Conservation (phyloP, 2,329 filamentous ascomycete genomes). For the Fusarium proliferatum region DNA sequence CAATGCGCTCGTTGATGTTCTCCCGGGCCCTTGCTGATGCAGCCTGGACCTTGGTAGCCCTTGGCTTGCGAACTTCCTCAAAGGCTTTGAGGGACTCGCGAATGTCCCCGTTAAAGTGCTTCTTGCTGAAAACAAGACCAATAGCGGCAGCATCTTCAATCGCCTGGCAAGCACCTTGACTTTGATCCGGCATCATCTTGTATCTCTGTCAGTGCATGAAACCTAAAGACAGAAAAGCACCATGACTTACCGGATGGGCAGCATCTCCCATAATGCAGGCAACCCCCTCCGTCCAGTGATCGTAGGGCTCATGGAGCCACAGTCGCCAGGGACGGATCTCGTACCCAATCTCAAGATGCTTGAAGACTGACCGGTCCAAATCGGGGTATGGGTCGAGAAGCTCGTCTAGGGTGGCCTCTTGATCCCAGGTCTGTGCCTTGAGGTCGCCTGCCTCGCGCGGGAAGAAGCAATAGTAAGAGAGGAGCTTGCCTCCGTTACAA, state of each 20-base stretch:
- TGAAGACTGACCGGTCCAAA: background rate
- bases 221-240: background rate
- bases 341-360: background rate
- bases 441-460: background rate
- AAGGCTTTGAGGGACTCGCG: background rate
- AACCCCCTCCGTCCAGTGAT: background rate
- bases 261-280: conserved; percentile 1
- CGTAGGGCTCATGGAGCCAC: background rate
- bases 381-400: background rate
- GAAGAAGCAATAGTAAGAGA: conserved; percentile 8
- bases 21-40: background rate
- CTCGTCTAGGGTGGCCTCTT: background rate
- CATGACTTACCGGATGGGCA: background rate
- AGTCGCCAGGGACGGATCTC: background rate
- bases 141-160: background rate
- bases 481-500: background rate
- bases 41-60: conserved; percentile 1
- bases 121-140: background rate
- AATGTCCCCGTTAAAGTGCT: background rate
- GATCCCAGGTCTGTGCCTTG: background rate
- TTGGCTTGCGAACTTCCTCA: background rate
- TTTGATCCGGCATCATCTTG: conserved; percentile 5
- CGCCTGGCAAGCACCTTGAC: background rate
- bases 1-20: conserved; percentile 7
- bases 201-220: background rate